phyloP scores from a whole-genome alignment of 495 filamentous ascomycete species.

The Stereocaulon alpinum region DNA sequence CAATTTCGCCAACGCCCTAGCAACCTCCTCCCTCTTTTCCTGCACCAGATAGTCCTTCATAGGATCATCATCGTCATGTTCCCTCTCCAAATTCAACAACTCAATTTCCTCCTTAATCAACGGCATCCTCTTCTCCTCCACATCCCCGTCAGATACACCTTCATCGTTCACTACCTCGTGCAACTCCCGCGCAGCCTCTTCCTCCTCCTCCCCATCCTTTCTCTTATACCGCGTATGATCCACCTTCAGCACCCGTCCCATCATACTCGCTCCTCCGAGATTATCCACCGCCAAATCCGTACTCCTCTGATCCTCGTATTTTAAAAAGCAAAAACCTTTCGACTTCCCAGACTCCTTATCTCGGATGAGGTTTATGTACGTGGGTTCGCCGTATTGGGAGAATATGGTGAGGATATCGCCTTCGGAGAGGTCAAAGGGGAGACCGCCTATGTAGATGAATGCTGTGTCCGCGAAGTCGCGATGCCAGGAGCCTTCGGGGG shows the following conservation, averaged over 20 bases:
- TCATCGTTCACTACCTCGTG: conserved; percentile 15
- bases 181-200: conserved; percentile 35
- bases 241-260: conserved; percentile 72
- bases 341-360: conserved; percentile 96
- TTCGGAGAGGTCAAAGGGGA: conserved; percentile 89
- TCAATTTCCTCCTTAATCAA: conserved; percentile 65
- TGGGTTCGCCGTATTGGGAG: conserved; percentile 92
- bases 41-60: conserved; percentile 87
- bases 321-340: conserved; percentile 86
- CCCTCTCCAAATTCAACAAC: conserved; percentile 58
- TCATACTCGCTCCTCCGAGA: conserved; percentile 71
- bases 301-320: conserved; percentile 97
- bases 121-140: conserved; percentile 32
- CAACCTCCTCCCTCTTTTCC: conserved; percentile 82
- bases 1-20: conserved; percentile 51
- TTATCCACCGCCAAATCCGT: conserved; percentile 95
- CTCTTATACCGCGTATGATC: conserved; percentile 88
- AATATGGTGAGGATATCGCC: conserved; percentile 96
- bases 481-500: conserved; percentile 89
- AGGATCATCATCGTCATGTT: conserved; percentile 91
- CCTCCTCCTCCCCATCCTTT: conserved; percentile 73
- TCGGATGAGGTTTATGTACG: conserved; percentile 77
- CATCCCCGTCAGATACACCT: conserved; percentile 23
- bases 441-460: conserved; percentile 90
- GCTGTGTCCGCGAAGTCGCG: conserved; percentile 89